Conservation (phyloP, 352 stramenopile genomes). For the Pythium utonaiense region DNA sequence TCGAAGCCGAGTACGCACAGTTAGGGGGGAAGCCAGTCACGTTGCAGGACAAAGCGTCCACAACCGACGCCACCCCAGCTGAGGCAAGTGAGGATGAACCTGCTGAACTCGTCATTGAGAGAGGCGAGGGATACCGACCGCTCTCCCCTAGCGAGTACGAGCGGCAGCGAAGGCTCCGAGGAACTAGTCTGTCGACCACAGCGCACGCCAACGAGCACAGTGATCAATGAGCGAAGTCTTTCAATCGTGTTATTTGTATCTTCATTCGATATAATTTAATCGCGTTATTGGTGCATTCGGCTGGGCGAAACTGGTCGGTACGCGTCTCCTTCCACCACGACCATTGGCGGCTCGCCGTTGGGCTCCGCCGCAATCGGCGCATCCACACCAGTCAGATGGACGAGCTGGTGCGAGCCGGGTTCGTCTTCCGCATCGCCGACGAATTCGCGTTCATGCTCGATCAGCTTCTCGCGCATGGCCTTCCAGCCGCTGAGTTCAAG, state of each 20-base stretch:
- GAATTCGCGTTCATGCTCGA: constrained; percentile 43
- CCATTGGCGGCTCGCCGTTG: constrained; percentile 10
- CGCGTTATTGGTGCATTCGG: constrained; percentile 29
- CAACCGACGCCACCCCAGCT: background rate
- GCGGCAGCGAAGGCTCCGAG: background rate
- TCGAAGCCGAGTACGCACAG: constrained; percentile 15
- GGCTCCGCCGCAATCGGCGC: background rate
- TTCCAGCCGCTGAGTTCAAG: constrained; percentile 56
- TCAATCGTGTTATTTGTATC: background rate
- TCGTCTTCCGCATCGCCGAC: constrained; percentile 18
- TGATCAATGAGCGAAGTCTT: background rate
- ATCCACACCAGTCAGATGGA: background rate
- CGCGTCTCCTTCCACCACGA: constrained; percentile 37
- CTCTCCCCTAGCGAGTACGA: constrained; percentile 20
- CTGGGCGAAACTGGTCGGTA: constrained; percentile 44
- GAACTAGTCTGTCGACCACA: background rate
- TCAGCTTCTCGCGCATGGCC: constrained; percentile 46
- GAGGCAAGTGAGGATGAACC: background rate
- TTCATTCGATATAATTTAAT: background rate
- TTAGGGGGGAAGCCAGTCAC: background rate
- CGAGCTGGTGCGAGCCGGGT: background rate
- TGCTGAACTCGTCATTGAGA: constrained; percentile 12
- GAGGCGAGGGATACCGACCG: constrained; percentile 11
- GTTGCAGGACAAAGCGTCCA: background rate
- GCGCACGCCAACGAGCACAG: background rate